Percentiles rank a stretch among this genome's conserved stretches.
phyloP scores from a whole-genome alignment of 257 asterid genomes.

The Solanum lignicaule region DNA sequence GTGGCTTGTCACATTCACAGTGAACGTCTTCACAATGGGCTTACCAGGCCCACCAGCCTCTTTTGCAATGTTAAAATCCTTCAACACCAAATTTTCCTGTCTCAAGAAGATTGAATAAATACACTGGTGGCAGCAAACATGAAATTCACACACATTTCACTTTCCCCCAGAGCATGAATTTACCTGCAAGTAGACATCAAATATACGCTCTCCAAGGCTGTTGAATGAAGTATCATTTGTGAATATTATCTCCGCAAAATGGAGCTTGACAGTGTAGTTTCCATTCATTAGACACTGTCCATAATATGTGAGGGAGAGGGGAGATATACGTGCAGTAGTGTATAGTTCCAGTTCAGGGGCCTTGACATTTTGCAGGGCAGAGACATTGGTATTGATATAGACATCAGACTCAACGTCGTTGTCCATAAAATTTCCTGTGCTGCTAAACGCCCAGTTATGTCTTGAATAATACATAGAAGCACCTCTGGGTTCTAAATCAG shows the following conservation, averaged over 20 bases:
- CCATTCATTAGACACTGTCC: slow-evolving; percentile 77
- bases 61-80: slow-evolving; percentile 66
- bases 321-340: slow-evolving; percentile 65
- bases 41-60: slow-evolving; percentile 76
- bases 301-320: slow-evolving; percentile 83
- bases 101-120: not conserved
- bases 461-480: slow-evolving; percentile 58
- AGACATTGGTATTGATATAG: slow-evolving; percentile 34
- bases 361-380: slow-evolving; percentile 23
- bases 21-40: slow-evolving; percentile 48
- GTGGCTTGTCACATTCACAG: slow-evolving; percentile 34
- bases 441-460: slow-evolving; percentile 81
- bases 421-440: slow-evolving; percentile 91
- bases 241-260: slow-evolving; percentile 72
- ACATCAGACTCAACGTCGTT: slow-evolving; percentile 48
- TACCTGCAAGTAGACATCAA: slow-evolving; percentile 92
- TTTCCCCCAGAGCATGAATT: not conserved
- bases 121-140: not conserved
- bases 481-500: slow-evolving; percentile 65
- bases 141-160: not conserved
- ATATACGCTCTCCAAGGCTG: slow-evolving; percentile 74
- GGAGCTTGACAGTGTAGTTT: slow-evolving; percentile 75
- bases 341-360: slow-evolving; percentile 34
- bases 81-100: slow-evolving; percentile 43
- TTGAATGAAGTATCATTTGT: slow-evolving; percentile 55